phyloP scores from a whole-genome alignment of 108 stramenopile genomes.

The Stephanodiscus triporus region DNA sequence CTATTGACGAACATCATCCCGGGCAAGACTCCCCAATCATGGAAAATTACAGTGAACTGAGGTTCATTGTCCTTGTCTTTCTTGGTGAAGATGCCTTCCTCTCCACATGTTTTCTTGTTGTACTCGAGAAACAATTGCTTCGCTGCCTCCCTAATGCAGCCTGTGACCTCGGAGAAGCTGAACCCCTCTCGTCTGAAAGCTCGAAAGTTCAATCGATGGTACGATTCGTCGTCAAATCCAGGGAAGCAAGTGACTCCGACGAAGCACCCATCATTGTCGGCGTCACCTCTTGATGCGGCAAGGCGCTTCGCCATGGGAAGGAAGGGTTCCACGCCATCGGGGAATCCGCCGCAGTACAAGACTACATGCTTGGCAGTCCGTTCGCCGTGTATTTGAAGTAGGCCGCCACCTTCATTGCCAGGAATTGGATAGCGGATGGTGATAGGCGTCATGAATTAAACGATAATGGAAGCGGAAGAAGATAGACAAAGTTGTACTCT shows the following conservation, averaged over 20 bases:
- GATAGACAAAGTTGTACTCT: too few species aligned
- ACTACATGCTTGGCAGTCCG: slow-evolving; percentile 22
- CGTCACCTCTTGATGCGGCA: slow-evolving; percentile 8
- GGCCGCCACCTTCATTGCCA: slow-evolving; percentile 33
- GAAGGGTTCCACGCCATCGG: slow-evolving; percentile 51
- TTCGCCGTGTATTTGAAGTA: slow-evolving; percentile 44
- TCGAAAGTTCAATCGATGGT: slow-evolving; percentile 13
- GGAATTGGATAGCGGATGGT: slow-evolving; percentile 42
- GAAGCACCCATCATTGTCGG: slow-evolving; percentile 26
- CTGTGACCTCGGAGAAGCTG: slow-evolving; percentile 44
- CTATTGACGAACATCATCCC: slow-evolving; percentile 54
- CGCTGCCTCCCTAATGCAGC: slow-evolving; percentile 42
- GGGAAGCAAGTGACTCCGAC: slow-evolving; percentile 56
- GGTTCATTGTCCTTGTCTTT: slow-evolving; percentile 10
- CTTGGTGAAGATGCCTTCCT: neutral
- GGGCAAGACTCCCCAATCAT: slow-evolving; percentile 58
- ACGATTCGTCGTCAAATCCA: slow-evolving; percentile 41
- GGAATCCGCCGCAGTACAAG: slow-evolving; percentile 49
- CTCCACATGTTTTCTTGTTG: neutral
- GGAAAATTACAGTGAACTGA: slow-evolving; percentile 51
- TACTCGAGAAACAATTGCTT: slow-evolving; percentile 29
- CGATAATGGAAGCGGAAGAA: too few species aligned
- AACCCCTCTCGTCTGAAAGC: slow-evolving; percentile 34
- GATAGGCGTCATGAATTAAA: slow-evolving; percentile 20
- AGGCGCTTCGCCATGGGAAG: slow-evolving; percentile 43